A percentile compares a stretch with the other conserved stretches of the same genome.
phyloP scores from a whole-genome alignment of 371 early-diverging fungal genomes.

The Syncephalastrum monosporum region DNA sequence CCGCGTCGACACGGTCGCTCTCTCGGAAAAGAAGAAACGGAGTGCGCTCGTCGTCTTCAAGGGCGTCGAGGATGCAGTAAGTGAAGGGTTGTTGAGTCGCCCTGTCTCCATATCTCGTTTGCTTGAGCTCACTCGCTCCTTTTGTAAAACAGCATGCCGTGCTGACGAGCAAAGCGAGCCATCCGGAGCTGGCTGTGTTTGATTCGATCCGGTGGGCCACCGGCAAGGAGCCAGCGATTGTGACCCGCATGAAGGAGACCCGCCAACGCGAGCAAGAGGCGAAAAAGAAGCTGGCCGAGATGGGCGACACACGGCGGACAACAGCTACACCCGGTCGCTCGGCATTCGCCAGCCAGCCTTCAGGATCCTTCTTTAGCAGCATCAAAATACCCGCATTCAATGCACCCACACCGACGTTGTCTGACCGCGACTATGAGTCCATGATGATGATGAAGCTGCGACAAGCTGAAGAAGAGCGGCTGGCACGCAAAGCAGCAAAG shows the following conservation, averaged over 20 bases:
- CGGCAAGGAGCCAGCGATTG: conserved; percentile 43
- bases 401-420: conserved; percentile 22
- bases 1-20: conserved; percentile 34
- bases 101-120: neutral
- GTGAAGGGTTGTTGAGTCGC: conserved; percentile 1
- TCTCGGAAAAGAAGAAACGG: conserved; percentile 38
- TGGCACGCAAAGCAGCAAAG: neutral
- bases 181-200: conserved; percentile 34
- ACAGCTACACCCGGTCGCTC: conserved; percentile 35
- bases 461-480: conserved; percentile 41
- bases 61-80: conserved; percentile 48
- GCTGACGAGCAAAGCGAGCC: conserved; percentile 36
- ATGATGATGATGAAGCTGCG: conserved; percentile 49
- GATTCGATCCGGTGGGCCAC: conserved; percentile 43
- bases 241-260: conserved; percentile 34
- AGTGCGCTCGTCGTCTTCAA: conserved; percentile 44
- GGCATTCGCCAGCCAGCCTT: conserved; percentile 10
- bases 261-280: conserved; percentile 31
- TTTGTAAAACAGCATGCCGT: conserved; percentile 33
- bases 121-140: neutral
- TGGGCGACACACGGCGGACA: conserved; percentile 16
- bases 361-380: conserved; percentile 33
- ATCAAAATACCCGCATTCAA: conserved; percentile 24
- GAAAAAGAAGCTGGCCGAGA: conserved; percentile 11
- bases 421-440: conserved; percentile 44